phyloP scores from a whole-genome alignment of 805 yeast species.

The Metschnikowia peoriensis region DNA sequence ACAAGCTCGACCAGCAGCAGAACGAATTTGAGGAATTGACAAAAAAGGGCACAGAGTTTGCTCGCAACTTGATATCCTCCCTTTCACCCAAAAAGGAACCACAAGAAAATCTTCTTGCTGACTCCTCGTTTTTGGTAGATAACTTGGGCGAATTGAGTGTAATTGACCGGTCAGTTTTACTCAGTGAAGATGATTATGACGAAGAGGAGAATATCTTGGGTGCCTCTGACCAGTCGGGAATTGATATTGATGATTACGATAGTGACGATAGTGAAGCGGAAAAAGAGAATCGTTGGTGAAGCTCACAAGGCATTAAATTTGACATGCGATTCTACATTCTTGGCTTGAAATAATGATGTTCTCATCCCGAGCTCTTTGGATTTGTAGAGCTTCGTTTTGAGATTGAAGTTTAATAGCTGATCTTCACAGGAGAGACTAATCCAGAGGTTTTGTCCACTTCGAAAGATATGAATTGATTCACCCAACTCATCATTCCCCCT shows the following conservation, averaged over 20 bases:
- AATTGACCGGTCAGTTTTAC: slow-evolving; percentile 12
- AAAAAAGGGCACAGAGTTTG: slow-evolving; percentile 25
- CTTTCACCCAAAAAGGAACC: slow-evolving; percentile 25
- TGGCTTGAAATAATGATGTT: too few species aligned
- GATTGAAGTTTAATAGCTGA: too few species aligned
- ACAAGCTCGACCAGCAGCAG: slow-evolving; percentile 20
- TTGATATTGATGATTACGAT: slow-evolving; percentile 28
- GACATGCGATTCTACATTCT: too few species aligned
- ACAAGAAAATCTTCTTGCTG: slow-evolving; percentile 13
- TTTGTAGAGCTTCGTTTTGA: too few species aligned
- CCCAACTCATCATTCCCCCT: too few species aligned
- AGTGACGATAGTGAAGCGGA: slow-evolving; percentile 15
- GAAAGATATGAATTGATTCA: too few species aligned
- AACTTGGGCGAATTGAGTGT: slow-evolving; percentile 8
- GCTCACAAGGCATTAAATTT: too few species aligned
- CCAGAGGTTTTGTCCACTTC: too few species aligned
- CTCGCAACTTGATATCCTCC: slow-evolving; percentile 23
- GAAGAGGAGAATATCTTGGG: neutral
- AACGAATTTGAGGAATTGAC: slow-evolving; percentile 25
- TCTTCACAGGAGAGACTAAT: too few species aligned
- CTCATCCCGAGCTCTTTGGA: too few species aligned
- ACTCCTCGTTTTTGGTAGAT: slow-evolving; percentile 31
- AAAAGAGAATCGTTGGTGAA: neutral
- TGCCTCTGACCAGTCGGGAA: slow-evolving; percentile 12
- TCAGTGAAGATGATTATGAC: slow-evolving; percentile 16